phyloP scores from a whole-genome alignment of 192 early-diverging fungal genomes.

The Cetraspora pellucida region DNA sequence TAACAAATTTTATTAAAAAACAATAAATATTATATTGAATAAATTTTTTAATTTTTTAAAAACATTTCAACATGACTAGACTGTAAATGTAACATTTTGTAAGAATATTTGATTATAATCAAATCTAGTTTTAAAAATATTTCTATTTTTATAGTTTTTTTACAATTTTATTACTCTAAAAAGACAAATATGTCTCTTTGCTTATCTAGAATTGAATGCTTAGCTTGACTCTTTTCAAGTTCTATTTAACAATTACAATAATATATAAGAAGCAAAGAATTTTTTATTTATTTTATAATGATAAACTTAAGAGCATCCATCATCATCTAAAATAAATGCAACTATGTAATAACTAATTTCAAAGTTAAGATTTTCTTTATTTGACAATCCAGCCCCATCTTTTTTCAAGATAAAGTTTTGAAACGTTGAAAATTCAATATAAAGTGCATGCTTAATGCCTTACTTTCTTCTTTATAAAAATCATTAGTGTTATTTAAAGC shows the following conservation, averaged over 20 bases:
- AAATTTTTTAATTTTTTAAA: not conserved
- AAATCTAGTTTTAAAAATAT: not conserved
- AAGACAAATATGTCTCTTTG: not conserved
- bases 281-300: too few relatives aligned
- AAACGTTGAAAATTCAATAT: not conserved
- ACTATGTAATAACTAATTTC: not conserved
- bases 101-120: not conserved
- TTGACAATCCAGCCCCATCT: not conserved
- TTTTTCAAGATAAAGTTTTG: not conserved
- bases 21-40: not conserved
- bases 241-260: not conserved
- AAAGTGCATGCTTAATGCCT: not conserved
- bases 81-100: not conserved
- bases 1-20: not conserved
- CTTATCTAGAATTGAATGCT: not conserved
- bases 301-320: not conserved
- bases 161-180: not conserved
- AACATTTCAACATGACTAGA: not conserved
- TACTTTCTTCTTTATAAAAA: not conserved
- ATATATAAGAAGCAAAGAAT: too few relatives aligned
- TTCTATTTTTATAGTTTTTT: not conserved
- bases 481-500: not conserved
- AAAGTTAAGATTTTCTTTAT: not conserved
- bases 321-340: not conserved
- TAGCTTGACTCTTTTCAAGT: not conserved